Percentiles rank a stretch among this genome's conserved stretches.
phyloP scores from a whole-genome alignment of 176 grass and related monocot genomes.

The Bolboschoenus planiculmis region DNA sequence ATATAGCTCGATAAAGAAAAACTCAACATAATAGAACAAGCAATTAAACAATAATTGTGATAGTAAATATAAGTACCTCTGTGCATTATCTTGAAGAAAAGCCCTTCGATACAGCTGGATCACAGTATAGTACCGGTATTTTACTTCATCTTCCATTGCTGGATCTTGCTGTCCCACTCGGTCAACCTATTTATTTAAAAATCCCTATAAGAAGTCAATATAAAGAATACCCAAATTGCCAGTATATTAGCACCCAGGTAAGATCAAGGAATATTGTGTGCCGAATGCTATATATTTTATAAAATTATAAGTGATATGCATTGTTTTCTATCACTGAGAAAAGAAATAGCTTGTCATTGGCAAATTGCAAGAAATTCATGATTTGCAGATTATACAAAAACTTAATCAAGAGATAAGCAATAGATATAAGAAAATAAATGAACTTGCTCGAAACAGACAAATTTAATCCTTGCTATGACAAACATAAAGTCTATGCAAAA shows the following conservation, averaged over 20 bases:
- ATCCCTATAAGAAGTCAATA: conserved; percentile 22
- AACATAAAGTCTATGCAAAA: neutral
- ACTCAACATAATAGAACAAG: neutral
- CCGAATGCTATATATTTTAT: neutral
- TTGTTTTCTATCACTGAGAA: neutral
- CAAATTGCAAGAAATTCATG: neutral
- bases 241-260: neutral
- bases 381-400: neutral
- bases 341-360: neutral
- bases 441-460: neutral
- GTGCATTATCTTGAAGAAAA: conserved; percentile 96
- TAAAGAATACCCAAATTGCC: neutral
- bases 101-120: conserved; percentile 93
- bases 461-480: neutral
- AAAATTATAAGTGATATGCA: neutral
- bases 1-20: too few relatives aligned
- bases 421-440: neutral
- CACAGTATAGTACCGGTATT: conserved; percentile 89
- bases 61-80: conserved; percentile 45
- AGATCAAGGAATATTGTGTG: neutral
- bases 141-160: conserved; percentile 94
- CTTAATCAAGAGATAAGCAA: neutral
- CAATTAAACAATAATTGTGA: neutral
- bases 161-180: conserved; percentile 66
- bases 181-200: conserved; percentile 53